Evolutionary conservation across 345 rosid genomes (phyloP), one percentile per base, ranked within the genome.

Genomic region (Eucalyptus tenuipes): DNA sequence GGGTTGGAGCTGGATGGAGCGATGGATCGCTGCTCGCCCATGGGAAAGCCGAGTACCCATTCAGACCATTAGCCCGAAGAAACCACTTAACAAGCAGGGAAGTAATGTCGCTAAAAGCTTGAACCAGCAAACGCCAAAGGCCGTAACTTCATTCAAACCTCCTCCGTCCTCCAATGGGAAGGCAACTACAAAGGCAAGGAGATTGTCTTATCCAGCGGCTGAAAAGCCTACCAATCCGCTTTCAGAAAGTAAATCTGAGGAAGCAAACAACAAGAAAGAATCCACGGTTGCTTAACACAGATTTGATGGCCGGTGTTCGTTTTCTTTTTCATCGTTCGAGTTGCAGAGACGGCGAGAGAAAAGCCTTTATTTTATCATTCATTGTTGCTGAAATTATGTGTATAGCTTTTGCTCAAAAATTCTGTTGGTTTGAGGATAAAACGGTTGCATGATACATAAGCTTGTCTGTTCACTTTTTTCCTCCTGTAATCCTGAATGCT

Each of bases 1-100:
- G 98, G 98, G 97, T 86, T 98, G 99, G 99, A 97, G 99, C 92
- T 98, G 99, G 98, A 95, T 89, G 93, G 99, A 98, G 79, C 95
- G 97, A 48, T 98, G 99, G 99, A 93, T 98, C 68, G 93, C 98
- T 90, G 97, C 93, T 91, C 93, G 98, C 24, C 99, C 99, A 44
- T 98, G 99, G 99, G 99, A 98, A 91, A 94, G 93, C 86, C 96
- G 97, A 66, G 87, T 92, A 40, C 93, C 95, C 49, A 42, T 84
- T 52, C 90, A 89, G 85, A 90, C 91, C 87, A 29, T 59, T 49
- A 94, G 90, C 91, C 96, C 97, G 75, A 96, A 93, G 90, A 95
- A 95, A 90, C 87, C 64, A 11, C 94, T 92, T 89, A 93, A 37
- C 64, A 93, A 57, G 90, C 94, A 92, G 82, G 89, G 90, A 85